These are phyloP conservation scores for Aspergillus quadricinctus DNA, from an alignment of 2,329 filamentous ascomycete species.

Conservation along the genomic window DNA sequence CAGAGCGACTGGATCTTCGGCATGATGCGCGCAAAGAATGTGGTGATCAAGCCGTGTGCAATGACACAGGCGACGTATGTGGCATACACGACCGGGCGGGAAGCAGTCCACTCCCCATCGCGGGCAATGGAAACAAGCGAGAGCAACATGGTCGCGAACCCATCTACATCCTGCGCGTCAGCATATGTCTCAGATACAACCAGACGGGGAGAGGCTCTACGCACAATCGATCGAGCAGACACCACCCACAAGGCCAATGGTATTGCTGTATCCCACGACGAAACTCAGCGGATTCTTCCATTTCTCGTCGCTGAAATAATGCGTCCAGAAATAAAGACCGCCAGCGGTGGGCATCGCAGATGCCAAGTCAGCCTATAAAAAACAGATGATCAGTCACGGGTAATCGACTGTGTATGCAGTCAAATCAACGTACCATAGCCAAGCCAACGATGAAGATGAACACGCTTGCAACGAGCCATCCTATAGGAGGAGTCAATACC, in stretches of 20 bases:
- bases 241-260: constrained; percentile 55
- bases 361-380: constrained; percentile 44
- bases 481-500: constrained; percentile 11
- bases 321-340: constrained; percentile 57
- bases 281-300: constrained; percentile 56
- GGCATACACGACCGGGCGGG: constrained; percentile 53
- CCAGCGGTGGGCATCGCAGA: constrained; percentile 56
- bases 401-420: background rate
- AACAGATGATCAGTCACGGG: background rate
- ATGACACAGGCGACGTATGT: constrained; percentile 54
- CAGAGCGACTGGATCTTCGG: constrained; percentile 55
- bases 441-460: constrained; percentile 58
- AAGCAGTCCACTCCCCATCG: constrained; percentile 54
- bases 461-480: constrained; percentile 53
- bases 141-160: constrained; percentile 33
- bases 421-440: constrained; percentile 49
- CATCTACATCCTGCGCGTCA: constrained; percentile 8
- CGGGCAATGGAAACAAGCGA: constrained; percentile 54
- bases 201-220: constrained; percentile 1
- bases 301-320: constrained; percentile 53
- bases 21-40: constrained; percentile 53
- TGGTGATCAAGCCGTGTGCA: constrained; percentile 52
- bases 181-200: background rate
- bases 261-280: constrained; percentile 59
- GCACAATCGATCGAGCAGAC: constrained; percentile 57